Evolutionary conservation across 805 yeast species (phyloP).

Genomic region (Cyberlindnera sargentensis): DNA sequence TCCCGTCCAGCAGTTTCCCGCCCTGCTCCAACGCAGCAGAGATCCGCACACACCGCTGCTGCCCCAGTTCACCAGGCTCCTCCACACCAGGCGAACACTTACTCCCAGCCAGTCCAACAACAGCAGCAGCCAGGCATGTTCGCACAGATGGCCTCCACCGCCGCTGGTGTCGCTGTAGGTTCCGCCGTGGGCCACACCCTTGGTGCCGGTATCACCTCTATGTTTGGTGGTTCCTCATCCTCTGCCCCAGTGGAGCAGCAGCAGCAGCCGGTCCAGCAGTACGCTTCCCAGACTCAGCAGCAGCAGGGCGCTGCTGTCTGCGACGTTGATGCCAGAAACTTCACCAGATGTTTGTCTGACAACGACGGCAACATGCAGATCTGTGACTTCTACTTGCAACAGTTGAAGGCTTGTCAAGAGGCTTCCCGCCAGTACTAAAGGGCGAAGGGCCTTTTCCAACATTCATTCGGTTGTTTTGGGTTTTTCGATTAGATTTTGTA

Average conservation of each 20-base stretch:
- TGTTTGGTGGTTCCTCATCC: slow-evolving; percentile 77
- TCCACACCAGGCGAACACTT: slow-evolving; percentile 31
- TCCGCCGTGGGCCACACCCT: slow-evolving; percentile 94
- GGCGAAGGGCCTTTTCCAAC: no score
- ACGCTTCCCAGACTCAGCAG: slow-evolving; percentile 30
- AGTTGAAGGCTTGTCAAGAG: slow-evolving; percentile 94
- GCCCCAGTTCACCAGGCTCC: slow-evolving; percentile 33
- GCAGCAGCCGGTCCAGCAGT: slow-evolving; percentile 35
- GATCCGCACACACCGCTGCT: slow-evolving; percentile 77
- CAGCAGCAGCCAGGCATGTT: slow-evolving; percentile 78
- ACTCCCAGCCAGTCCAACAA: slow-evolving; percentile 39
- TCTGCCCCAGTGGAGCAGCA: slow-evolving; percentile 33
- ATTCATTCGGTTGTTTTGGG: no score
- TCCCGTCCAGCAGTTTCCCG: slow-evolving; percentile 38
- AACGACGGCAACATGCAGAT: slow-evolving; percentile 94
- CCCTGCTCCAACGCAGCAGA: slow-evolving; percentile 40
- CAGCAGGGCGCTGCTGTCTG: slow-evolving; percentile 47
- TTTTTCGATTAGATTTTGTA: no score
- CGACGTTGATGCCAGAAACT: slow-evolving; percentile 89
- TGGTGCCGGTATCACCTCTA: slow-evolving; percentile 87
- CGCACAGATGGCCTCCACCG: slow-evolving; percentile 97
- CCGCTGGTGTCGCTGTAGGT: slow-evolving; percentile 99
- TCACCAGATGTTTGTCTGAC: slow-evolving; percentile 92
- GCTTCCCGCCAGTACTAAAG: slow-evolving; percentile 74
- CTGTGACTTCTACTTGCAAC: slow-evolving; percentile 95